Evolutionary conservation across 2,329 filamentous ascomycete species (phyloP).

Genomic region (Plenodomus lindquistii): DNA sequence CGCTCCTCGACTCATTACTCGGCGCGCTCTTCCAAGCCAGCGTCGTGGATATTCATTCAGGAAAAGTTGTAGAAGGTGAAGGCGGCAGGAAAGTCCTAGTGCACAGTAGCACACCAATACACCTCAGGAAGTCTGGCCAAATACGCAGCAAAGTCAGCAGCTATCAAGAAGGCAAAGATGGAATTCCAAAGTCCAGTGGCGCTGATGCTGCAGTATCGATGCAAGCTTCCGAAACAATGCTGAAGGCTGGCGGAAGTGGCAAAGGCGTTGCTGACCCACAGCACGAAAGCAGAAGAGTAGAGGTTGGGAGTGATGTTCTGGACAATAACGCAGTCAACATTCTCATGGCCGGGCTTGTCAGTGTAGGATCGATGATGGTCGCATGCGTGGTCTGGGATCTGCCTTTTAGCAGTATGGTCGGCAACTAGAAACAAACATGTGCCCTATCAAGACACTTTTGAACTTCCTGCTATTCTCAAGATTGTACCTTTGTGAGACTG

Average conservation of each 20-base stretch:
- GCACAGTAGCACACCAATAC: constrained; percentile 35
- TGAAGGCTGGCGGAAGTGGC: constrained; percentile 30
- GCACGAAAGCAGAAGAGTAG: constrained; percentile 56
- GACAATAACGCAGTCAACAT: constrained; percentile 98
- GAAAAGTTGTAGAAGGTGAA: constrained; percentile 86
- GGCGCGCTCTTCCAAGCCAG: constrained; percentile 84
- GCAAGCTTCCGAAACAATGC: constrained; percentile 38
- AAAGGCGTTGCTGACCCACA: constrained; percentile 37
- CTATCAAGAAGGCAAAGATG: constrained; percentile 45
- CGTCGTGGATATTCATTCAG: constrained; percentile 79
- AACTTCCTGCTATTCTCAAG: too few species aligned
- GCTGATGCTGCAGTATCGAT: constrained; percentile 18
- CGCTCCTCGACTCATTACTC: constrained; percentile 82
- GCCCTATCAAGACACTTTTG: too few species aligned
- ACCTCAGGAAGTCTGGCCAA: constrained; percentile 35
- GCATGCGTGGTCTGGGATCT: constrained; percentile 39
- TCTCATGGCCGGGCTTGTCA: constrained; percentile 84
- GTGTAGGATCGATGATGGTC: constrained; percentile 71
- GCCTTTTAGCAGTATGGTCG: constrained; percentile 30
- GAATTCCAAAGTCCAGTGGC: constrained; percentile 39
- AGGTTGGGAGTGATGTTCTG: constrained; percentile 72
- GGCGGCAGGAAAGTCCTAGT: constrained; percentile 65
- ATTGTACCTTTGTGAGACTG: too few species aligned
- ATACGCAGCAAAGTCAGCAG: constrained; percentile 48
- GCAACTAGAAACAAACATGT: constrained; percentile 13